phyloP scores from a whole-genome alignment of 2,329 filamentous ascomycete genomes.

The Fusarium poae region DNA sequence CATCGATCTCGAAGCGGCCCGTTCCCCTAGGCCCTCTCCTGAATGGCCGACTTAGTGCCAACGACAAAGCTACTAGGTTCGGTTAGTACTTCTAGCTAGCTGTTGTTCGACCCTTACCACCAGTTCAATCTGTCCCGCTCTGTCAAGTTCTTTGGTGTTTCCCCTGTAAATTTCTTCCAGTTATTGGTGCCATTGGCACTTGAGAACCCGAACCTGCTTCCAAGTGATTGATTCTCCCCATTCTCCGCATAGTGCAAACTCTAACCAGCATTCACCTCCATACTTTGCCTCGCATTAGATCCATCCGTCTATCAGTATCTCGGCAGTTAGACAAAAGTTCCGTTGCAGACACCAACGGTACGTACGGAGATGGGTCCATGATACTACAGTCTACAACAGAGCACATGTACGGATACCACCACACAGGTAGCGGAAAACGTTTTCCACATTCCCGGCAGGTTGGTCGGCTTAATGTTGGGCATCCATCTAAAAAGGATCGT shows the following conservation, averaged over 20 bases:
- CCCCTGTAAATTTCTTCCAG: neutral
- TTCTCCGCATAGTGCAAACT: conserved; percentile 21
- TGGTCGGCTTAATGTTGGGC: conserved; percentile 39
- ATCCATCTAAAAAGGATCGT: conserved; percentile 24
- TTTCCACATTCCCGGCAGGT: conserved; percentile 32
- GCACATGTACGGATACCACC: neutral
- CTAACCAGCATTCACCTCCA: neutral
- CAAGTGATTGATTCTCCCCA: neutral
- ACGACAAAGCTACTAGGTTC: neutral
- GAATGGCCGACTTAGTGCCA: conserved; percentile 6
- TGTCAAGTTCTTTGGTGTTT: conserved; percentile 6
- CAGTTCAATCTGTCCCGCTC: conserved; percentile 4
- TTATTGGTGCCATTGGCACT: neutral
- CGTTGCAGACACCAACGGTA: conserved; percentile 6
- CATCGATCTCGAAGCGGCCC: conserved; percentile 24
- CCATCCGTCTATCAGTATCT: conserved; percentile 26
- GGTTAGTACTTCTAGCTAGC: neutral
- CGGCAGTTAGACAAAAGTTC: conserved; percentile 24
- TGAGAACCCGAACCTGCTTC: neutral
- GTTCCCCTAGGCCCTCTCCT: conserved; percentile 21
- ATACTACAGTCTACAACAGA: neutral
- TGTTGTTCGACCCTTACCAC: neutral
- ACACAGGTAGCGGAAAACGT: conserved; percentile 14
- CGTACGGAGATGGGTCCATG: neutral
- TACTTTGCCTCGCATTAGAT: neutral